Base-by-base conservation (phyloP, 495 filamentous ascomycete species). In the Lophiotrema nucula region DNA sequence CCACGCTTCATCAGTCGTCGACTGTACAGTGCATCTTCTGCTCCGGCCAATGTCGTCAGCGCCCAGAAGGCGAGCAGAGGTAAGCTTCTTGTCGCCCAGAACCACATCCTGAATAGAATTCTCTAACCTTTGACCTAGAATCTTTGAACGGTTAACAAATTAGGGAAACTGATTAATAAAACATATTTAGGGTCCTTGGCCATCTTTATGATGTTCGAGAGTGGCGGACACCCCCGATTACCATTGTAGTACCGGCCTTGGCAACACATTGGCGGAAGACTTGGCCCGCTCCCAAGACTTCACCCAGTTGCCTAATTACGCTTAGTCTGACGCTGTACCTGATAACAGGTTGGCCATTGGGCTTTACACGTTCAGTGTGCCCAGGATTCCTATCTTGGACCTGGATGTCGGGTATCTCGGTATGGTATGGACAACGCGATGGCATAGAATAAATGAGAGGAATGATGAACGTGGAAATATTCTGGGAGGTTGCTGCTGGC, bases 1-100 rank as follows among this genome's bases (percentile, higher is more conserved):
- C 79, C 80, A 25, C 79, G 75, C 67, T 78, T 82, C 43, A 67
- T 65, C 19, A 79, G 58, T 27, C 56, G 51, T 16, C 46, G 28
- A 27, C 57, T 60, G 23, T 46, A 46, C 16, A 58, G 47, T 2
- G 44, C 47, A 33, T 58, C 57, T 18, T 60, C 57, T n/a, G 50
- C 42, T 5, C n/a, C 21, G 5, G 44, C 53, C 16, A 19, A 22
- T 3, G 41, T 15, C 25, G 53, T 48, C 27, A 49, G 27, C 26
- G 53, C 53, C 35, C 22, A 43, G 21, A 45, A 23, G 23, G 51
- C 51, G 45, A 56, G 4, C 13, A 53, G 33, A 37, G 35, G 22
- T 16, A 33, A 11, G 41, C 41, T n/a, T n/a, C n/a, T 44, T n/a
- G 51, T 16, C n/a, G 51, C 24, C 23, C 26, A 19, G 24, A 55